These are phyloP conservation scores for Ascochyta fabae DNA, from an alignment of 2,329 filamentous ascomycete species.

Conservation along the genomic window DNA sequence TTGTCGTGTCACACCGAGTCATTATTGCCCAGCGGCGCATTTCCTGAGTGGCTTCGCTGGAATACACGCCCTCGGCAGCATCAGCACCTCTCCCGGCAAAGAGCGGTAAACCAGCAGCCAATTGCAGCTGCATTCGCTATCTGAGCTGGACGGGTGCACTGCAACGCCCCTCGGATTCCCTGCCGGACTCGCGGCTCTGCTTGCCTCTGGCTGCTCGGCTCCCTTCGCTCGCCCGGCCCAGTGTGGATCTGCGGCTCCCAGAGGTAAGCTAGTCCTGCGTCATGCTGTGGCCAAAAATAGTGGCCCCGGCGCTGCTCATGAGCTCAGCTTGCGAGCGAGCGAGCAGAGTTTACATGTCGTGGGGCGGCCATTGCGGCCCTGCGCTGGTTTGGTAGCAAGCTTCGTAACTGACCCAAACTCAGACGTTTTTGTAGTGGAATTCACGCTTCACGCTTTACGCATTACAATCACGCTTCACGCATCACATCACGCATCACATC, in stretches of 20 bases:
- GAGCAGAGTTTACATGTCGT: constrained; percentile 6
- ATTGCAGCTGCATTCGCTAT: constrained; percentile 27
- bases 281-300: constrained; percentile 28
- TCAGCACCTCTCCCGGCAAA: constrained; percentile 23
- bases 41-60: not conserved
- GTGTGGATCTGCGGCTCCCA: constrained; percentile 20
- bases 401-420: constrained; percentile 7
- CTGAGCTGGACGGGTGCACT: not conserved
- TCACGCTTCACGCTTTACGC: not conserved
- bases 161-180: not conserved
- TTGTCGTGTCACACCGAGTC: constrained; percentile 27
- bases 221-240: constrained; percentile 1
- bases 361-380: not conserved
- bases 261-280: constrained; percentile 34
- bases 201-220: constrained; percentile 7
- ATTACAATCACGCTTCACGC: too few relatives aligned
- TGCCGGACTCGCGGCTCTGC: not conserved
- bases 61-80: constrained; percentile 7
- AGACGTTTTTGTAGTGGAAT: constrained; percentile 4
- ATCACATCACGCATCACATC: too few relatives aligned
- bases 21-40: constrained; percentile 5
- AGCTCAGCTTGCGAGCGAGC: not conserved
- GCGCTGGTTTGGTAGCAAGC: constrained; percentile 3
- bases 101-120: constrained; percentile 41
- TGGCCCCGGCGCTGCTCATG: not conserved